Conservation (phyloP, 2,329 filamentous ascomycete species). For the Nemania bipapillata region DNA sequence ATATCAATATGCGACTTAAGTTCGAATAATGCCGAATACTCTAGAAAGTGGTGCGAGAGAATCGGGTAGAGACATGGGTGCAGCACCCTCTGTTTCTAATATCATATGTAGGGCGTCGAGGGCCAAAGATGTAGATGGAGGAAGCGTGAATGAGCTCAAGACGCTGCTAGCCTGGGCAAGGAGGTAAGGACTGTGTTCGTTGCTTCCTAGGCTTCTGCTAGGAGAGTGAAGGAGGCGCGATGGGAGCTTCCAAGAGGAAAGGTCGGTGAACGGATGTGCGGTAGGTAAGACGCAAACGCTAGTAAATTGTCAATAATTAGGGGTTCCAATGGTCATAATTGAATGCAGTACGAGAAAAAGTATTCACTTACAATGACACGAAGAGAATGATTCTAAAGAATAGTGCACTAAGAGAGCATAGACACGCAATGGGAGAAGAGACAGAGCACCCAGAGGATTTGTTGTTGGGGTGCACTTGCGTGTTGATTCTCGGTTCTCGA, state of each 20-base stretch:
- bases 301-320: slow-evolving; percentile 41
- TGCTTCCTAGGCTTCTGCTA: slow-evolving; percentile 17
- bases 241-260: slow-evolving; percentile 4
- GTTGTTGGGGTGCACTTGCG: background rate
- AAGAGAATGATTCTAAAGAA: slow-evolving; percentile 42
- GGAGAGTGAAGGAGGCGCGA: slow-evolving; percentile 6
- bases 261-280: slow-evolving; percentile 12
- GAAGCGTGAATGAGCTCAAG: slow-evolving; percentile 1
- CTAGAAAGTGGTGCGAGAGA: slow-evolving; percentile 40
- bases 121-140: background rate
- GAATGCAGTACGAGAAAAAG: background rate
- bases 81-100: slow-evolving; percentile 22
- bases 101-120: slow-evolving; percentile 25
- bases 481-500: background rate
- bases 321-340: slow-evolving; percentile 30
- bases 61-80: slow-evolving; percentile 43
- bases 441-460: slow-evolving; percentile 26
- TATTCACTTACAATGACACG: slow-evolving; percentile 51
- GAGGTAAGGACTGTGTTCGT: slow-evolving; percentile 14
- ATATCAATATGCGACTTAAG: slow-evolving; percentile 22
- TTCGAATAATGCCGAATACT: slow-evolving; percentile 44
- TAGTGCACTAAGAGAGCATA: slow-evolving; percentile 37
- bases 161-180: background rate
- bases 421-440: slow-evolving; percentile 19
- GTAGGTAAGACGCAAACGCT: slow-evolving; percentile 42